Evolutionary conservation across 1,284 basidiomycete genomes (phyloP).

Genomic region (Heterobasidion parviporum): DNA sequence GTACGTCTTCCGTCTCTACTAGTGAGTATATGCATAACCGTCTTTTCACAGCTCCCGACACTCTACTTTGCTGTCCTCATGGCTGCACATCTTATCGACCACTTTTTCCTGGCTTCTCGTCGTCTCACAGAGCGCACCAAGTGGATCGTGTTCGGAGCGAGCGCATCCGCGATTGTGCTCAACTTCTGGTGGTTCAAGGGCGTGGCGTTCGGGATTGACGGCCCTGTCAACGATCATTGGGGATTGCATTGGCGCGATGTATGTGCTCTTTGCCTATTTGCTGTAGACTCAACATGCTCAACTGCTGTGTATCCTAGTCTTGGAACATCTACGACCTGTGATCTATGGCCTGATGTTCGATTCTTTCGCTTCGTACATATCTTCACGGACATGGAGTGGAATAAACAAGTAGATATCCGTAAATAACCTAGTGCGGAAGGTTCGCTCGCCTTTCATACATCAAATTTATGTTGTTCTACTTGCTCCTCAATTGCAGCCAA

Average conservation of each 20-base stretch:
- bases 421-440: too few relatives aligned
- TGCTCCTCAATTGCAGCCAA: too few relatives aligned
- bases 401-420: too few relatives aligned
- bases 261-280: slow-evolving; percentile 17
- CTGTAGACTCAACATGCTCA: background rate
- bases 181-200: slow-evolving; percentile 94
- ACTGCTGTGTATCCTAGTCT: slow-evolving; percentile 16
- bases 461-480: too few relatives aligned
- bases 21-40: background rate
- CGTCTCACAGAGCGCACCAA: slow-evolving; percentile 60
- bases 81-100: slow-evolving; percentile 85
- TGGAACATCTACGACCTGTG: slow-evolving; percentile 32
- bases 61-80: slow-evolving; percentile 94
- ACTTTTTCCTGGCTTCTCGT: slow-evolving; percentile 79
- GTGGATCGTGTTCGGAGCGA: slow-evolving; percentile 60
- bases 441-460: too few relatives aligned
- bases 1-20: slow-evolving; percentile 31
- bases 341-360: background rate
- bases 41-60: slow-evolving; percentile 67
- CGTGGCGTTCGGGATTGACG: slow-evolving; percentile 84
- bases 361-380: too few relatives aligned
- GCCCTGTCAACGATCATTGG: slow-evolving; percentile 73
- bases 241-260: slow-evolving; percentile 81
- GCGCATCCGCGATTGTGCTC: slow-evolving; percentile 53
- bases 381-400: too few relatives aligned